These are phyloP conservation scores for Microbotryum saponariae DNA, from an alignment of 1,284 basidiomycete species.

Conservation along the genomic window DNA sequence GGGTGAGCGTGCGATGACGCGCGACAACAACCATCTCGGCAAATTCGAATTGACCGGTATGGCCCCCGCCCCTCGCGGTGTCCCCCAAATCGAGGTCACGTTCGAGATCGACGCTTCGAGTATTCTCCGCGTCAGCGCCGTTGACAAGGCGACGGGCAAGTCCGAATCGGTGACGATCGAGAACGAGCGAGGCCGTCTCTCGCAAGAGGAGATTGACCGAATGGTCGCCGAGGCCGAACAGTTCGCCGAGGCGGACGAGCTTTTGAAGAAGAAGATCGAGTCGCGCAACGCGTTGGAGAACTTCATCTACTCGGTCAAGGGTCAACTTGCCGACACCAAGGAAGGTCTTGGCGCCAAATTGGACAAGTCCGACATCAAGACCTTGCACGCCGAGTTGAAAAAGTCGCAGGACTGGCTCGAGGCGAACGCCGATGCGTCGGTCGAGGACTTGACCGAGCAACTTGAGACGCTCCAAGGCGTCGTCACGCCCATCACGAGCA, in stretches of 20 bases:
- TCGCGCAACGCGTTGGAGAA: slow-evolving; percentile 43
- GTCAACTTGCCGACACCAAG: slow-evolving; percentile 66
- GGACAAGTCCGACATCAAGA: slow-evolving; percentile 79
- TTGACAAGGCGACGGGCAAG: slow-evolving; percentile 90
- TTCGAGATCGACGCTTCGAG: slow-evolving; percentile 73
- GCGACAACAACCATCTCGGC: slow-evolving; percentile 96
- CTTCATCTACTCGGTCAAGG: slow-evolving; percentile 65
- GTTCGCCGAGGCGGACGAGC: slow-evolving; percentile 73
- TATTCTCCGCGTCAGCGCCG: slow-evolving; percentile 54
- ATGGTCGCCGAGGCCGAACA: slow-evolving; percentile 91
- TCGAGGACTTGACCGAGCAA: slow-evolving; percentile 89
- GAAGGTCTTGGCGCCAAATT: slow-evolving; percentile 87
- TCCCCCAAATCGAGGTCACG: slow-evolving; percentile 88
- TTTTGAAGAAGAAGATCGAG: slow-evolving; percentile 79
- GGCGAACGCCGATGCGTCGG: slow-evolving; percentile 62
- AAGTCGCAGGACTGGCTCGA: slow-evolving; percentile 88
- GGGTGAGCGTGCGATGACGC: slow-evolving; percentile 97
- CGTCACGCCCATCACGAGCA: slow-evolving; percentile 45
- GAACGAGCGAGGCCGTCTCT: slow-evolving; percentile 61
- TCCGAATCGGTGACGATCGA: slow-evolving; percentile 28
- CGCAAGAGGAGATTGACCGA: slow-evolving; percentile 70
- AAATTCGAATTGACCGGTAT: slow-evolving; percentile 91
- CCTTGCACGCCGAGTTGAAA: slow-evolving; percentile 71
- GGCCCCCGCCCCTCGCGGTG: slow-evolving; percentile 88
- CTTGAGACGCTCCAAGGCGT: slow-evolving; percentile 58